A percentile compares a stretch with the other conserved stretches of the same genome.
phyloP scores from a whole-genome alignment of 441 rosid species.

The Pelargonium myrrhifolium region DNA sequence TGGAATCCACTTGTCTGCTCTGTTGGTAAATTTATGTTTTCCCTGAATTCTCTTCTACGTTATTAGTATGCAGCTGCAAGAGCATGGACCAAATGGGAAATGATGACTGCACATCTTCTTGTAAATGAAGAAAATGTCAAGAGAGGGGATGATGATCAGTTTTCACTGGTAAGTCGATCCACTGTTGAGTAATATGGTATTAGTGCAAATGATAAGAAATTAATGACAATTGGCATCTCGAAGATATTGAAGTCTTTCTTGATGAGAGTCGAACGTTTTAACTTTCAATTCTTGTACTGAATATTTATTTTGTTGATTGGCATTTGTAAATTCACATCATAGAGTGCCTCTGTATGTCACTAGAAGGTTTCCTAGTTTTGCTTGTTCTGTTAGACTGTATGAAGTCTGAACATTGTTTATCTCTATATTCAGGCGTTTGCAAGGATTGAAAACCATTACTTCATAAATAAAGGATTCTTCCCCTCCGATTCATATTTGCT shows the following conservation, averaged over 20 bases:
- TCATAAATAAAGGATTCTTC: constrained; percentile 74
- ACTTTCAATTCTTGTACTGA: no score
- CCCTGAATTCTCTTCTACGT: constrained; percentile 22
- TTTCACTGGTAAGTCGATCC: constrained; percentile 59
- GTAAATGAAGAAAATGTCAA: constrained; percentile 69
- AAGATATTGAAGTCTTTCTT: no score
- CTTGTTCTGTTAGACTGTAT: neutral
- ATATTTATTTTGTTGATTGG: no score
- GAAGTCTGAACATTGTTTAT: neutral
- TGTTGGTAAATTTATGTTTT: constrained; percentile 5
- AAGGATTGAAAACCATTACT: constrained; percentile 90
- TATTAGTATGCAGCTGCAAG: constrained; percentile 81
- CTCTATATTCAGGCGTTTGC: constrained; percentile 80
- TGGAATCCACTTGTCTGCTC: neutral
- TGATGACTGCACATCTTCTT: constrained; percentile 86
- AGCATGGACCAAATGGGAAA: constrained; percentile 96
- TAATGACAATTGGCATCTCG: neutral
- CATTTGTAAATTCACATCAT: no score
- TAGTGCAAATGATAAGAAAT: neutral
- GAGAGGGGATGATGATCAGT: constrained; percentile 75
- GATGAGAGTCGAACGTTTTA: no score
- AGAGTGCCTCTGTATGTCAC: no score
- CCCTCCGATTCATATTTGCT: constrained; percentile 65
- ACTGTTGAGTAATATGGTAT: constrained; percentile 6
- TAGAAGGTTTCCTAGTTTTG: no score